phyloP scores from a whole-genome alignment of 2,329 filamentous ascomycete species.

The Colletotrichum chrysophilum region DNA sequence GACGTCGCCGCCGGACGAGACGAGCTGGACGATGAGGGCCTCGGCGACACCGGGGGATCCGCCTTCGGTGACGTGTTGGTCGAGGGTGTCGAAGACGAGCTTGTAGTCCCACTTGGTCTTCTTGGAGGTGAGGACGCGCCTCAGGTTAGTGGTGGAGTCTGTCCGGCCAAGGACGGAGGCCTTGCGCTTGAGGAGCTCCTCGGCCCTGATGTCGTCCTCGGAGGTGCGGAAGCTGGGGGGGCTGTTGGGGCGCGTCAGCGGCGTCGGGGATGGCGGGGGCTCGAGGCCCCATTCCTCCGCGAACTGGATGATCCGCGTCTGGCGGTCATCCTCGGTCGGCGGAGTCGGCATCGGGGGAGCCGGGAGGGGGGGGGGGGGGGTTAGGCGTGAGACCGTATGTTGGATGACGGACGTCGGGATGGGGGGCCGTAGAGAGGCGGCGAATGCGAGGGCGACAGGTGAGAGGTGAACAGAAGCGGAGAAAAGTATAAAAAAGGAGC shows the following conservation, averaged over 20 bases:
- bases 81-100: conserved; percentile 57
- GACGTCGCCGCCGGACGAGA: conserved; percentile 54
- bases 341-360: conserved; percentile 17
- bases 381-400: conserved; percentile 1
- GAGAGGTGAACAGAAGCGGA: neutral
- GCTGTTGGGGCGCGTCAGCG: conserved; percentile 45
- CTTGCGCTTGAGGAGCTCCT: conserved; percentile 57
- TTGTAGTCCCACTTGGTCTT: conserved; percentile 58
- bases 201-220: conserved; percentile 57
- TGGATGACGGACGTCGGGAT: neutral
- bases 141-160: conserved; percentile 32
- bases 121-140: conserved; percentile 50
- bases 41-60: conserved; percentile 62
- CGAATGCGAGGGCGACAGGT: neutral
- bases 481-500: neutral
- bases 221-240: conserved; percentile 49
- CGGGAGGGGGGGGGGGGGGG: neutral
- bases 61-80: conserved; percentile 51
- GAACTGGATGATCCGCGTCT: conserved; percentile 53
- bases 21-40: conserved; percentile 56
- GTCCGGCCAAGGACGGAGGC: conserved; percentile 31
- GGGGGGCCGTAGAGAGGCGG: neutral
- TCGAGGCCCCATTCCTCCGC: conserved; percentile 56
- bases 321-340: conserved; percentile 36
- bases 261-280: conserved; percentile 42